phyloP scores from a whole-genome alignment of 805 yeast species.

The Wickerhamomyces strasburgensis region DNA sequence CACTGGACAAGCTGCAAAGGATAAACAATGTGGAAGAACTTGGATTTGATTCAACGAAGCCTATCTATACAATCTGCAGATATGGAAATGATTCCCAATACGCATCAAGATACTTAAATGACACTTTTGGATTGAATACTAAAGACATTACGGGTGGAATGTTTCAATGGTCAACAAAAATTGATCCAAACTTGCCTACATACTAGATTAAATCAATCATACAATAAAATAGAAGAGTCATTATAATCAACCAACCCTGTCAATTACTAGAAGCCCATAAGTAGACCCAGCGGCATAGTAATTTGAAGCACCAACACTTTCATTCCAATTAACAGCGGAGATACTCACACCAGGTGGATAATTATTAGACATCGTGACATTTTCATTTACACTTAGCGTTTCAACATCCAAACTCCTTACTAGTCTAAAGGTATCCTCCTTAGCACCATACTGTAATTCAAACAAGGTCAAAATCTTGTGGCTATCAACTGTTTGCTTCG shows the following conservation, averaged over 20 bases:
- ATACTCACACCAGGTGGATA: slow-evolving; percentile 49
- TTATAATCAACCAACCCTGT: slow-evolving; percentile 5
- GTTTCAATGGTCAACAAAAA: slow-evolving; percentile 53
- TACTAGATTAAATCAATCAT: slow-evolving; percentile 35
- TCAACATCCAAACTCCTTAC: slow-evolving; percentile 35
- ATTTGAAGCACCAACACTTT: slow-evolving; percentile 36
- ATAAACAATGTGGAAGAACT: slow-evolving; percentile 24
- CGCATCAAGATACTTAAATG: slow-evolving; percentile 56
- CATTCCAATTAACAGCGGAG: slow-evolving; percentile 55
- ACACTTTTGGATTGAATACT: slow-evolving; percentile 44
- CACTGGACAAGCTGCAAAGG: slow-evolving; percentile 45
- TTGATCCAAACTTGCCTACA: slow-evolving; percentile 59
- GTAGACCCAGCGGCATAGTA: slow-evolving; percentile 51
- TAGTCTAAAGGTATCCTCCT: slow-evolving; percentile 34
- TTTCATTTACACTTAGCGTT: slow-evolving; percentile 26
- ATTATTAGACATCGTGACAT: slow-evolving; percentile 25
- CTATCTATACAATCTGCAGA: slow-evolving; percentile 68
- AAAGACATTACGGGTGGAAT: slow-evolving; percentile 79
- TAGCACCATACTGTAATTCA: slow-evolving; percentile 38
- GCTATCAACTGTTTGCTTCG: slow-evolving; percentile 25
- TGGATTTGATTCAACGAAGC: slow-evolving; percentile 28
- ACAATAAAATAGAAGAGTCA: not conserved
- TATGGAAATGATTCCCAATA: slow-evolving; percentile 88
- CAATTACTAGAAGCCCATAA: slow-evolving; percentile 42
- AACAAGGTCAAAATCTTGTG: slow-evolving; percentile 31